Conservation (phyloP, 108 stramenopile species). For the Schizochytrium sp. region DNA sequence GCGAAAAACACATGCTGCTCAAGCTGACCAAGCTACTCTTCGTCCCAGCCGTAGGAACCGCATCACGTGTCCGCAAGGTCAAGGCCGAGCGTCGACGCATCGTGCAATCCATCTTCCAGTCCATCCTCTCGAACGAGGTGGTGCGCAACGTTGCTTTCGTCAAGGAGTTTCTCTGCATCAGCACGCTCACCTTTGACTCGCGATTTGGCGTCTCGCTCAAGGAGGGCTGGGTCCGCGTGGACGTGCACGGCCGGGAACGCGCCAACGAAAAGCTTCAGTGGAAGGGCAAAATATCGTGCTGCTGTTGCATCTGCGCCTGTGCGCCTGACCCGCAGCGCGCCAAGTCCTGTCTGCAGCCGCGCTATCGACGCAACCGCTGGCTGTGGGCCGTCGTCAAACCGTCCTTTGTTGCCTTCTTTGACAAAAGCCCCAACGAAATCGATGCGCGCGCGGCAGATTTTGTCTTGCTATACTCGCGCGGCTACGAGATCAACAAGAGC, state of each 20-base stretch:
- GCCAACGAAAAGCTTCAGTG: constrained; percentile 11
- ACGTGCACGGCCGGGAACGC: not conserved
- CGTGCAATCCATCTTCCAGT: not conserved
- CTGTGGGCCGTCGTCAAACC: constrained; percentile 16
- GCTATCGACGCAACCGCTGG: not conserved
- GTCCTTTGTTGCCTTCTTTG: not conserved
- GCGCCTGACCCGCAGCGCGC: not conserved
- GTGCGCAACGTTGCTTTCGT: not conserved
- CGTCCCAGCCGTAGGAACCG: not conserved
- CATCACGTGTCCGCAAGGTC: not conserved
- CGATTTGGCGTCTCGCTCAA: not conserved
- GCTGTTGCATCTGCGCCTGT: not conserved
- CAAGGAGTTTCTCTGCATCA: not conserved
- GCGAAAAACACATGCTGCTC: not conserved
- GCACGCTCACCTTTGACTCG: not conserved
- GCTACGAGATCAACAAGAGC: not conserved
- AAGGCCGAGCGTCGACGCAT: not conserved
- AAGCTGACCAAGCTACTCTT: not conserved
- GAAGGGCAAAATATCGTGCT: not conserved
- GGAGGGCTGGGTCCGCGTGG: not conserved
- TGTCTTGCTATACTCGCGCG: not conserved
- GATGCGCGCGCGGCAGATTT: not conserved
- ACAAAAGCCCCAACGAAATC: not conserved
- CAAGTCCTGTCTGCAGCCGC: not conserved
- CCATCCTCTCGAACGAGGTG: not conserved